phyloP scores from a whole-genome alignment of 2,329 filamentous ascomycete genomes.

The Hymenoscyphus fructigenus region DNA sequence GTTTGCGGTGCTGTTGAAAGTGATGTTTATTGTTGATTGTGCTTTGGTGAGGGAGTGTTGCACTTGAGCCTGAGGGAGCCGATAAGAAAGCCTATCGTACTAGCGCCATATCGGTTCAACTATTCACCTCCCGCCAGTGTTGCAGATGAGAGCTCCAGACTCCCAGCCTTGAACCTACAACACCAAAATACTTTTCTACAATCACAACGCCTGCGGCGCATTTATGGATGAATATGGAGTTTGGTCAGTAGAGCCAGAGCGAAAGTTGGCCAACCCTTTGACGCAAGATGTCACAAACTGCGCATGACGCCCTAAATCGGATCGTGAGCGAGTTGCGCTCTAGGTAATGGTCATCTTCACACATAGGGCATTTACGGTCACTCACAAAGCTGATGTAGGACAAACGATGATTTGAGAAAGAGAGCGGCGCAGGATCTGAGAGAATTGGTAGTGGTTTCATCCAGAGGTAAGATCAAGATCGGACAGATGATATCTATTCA shows the following conservation, averaged over 20 bases:
- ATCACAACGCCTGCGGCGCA: slow-evolving; percentile 16
- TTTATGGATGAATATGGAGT: slow-evolving; percentile 31
- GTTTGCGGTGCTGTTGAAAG: slow-evolving; percentile 10
- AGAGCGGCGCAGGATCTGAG: slow-evolving; percentile 36
- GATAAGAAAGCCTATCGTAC: slow-evolving; percentile 1
- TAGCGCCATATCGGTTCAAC: background rate
- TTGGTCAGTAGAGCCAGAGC: slow-evolving; percentile 23
- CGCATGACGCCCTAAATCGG: slow-evolving; percentile 34
- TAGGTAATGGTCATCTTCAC: slow-evolving; percentile 24
- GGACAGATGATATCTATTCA: background rate
- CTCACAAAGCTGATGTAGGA: slow-evolving; percentile 23
- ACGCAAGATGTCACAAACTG: slow-evolving; percentile 36
- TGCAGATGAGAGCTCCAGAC: background rate
- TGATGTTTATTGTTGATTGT: background rate
- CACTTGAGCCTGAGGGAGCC: background rate
- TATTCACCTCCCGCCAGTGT: background rate
- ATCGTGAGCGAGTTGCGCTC: slow-evolving; percentile 35
- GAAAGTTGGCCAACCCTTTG: slow-evolving; percentile 21
- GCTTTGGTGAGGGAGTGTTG: background rate
- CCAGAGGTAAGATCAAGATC: slow-evolving; percentile 32
- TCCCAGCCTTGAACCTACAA: slow-evolving; percentile 6
- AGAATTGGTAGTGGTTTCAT: slow-evolving; percentile 35
- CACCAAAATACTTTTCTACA: background rate
- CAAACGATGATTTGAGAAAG: slow-evolving; percentile 36
- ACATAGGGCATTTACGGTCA: background rate